phyloP scores from a whole-genome alignment of 257 asterid genomes.

The Solanum lycopersicoides region DNA sequence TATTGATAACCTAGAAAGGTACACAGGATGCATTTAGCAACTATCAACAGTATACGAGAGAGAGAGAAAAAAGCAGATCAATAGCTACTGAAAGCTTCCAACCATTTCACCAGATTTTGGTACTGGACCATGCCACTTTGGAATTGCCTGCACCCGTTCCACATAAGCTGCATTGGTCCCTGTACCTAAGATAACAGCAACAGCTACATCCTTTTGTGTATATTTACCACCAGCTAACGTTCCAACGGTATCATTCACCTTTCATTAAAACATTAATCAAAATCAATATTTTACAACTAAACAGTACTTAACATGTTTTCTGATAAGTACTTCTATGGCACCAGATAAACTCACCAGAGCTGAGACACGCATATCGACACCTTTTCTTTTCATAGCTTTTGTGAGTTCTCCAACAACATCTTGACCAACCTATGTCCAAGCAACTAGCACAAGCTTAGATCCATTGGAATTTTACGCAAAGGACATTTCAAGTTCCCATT shows the following conservation, averaged over 20 bases:
- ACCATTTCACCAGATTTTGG: constrained; percentile 94
- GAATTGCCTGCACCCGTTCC: constrained; percentile 84
- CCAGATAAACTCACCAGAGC: constrained; percentile 48
- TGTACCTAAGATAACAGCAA: constrained; percentile 86
- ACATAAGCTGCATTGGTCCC: constrained; percentile 92
- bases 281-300: not conserved
- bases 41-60: not conserved
- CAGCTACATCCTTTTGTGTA: constrained; percentile 40
- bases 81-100: constrained; percentile 4
- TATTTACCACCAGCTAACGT: constrained; percentile 88
- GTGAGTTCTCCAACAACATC: constrained; percentile 69
- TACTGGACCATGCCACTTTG: constrained; percentile 88
- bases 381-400: constrained; percentile 65
- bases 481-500: not conserved
- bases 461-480: not conserved
- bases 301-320: not conserved
- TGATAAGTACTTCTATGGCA: not conserved
- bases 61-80: not conserved
- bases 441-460: not conserved
- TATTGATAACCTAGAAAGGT: constrained; percentile 64
- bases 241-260: constrained; percentile 93
- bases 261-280: constrained; percentile 4
- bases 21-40: not conserved
- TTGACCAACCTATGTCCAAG: constrained; percentile 54
- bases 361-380: constrained; percentile 61